Evolutionary conservation across 805 yeast genomes (phyloP).

Genomic region (Wickerhamomyces tratensis): DNA sequence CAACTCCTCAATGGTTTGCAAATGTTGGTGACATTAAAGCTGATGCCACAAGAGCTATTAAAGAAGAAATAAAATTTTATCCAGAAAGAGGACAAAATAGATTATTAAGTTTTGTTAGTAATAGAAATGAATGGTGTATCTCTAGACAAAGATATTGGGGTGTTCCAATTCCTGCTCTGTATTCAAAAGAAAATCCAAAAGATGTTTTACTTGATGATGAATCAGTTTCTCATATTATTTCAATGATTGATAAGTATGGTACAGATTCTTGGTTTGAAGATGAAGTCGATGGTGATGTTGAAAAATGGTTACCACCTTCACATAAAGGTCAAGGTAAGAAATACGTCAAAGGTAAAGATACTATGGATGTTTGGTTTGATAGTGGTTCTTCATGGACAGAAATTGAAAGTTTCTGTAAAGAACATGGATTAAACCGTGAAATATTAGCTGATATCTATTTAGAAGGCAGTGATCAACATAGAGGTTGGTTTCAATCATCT

Average conservation of each 20-base stretch:
- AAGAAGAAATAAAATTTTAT: conserved; percentile 48
- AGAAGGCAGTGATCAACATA: conserved; percentile 97
- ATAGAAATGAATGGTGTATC: conserved; percentile 94
- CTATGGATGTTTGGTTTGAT: conserved; percentile 99
- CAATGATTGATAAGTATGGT: conserved; percentile 46
- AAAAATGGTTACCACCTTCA: conserved; percentile 65
- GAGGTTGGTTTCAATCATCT: conserved; percentile 99
- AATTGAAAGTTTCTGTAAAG: conserved; percentile 29
- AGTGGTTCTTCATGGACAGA: conserved; percentile 89
- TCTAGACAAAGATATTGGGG: conserved; percentile 98
- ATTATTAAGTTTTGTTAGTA: conserved; percentile 58
- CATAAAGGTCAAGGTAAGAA: conserved; percentile 29
- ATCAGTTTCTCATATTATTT: conserved; percentile 48
- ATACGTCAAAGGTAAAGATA: conserved; percentile 67
- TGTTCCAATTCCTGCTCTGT: conserved; percentile 89
- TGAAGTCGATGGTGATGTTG: conserved; percentile 31
- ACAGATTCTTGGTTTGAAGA: conserved; percentile 73
- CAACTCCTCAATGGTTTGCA: conserved; percentile 97
- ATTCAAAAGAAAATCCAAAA: conserved; percentile 42
- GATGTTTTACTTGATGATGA: conserved; percentile 51
- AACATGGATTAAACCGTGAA: conserved; percentile 27
- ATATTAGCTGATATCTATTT: conserved; percentile 73
- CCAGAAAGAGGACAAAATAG: conserved; percentile 72
- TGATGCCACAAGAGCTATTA: conserved; percentile 47
- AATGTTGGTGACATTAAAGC: conserved; percentile 69